phyloP scores from a whole-genome alignment of 2,329 filamentous ascomycete genomes.

The Dactylellina haptotyla region DNA sequence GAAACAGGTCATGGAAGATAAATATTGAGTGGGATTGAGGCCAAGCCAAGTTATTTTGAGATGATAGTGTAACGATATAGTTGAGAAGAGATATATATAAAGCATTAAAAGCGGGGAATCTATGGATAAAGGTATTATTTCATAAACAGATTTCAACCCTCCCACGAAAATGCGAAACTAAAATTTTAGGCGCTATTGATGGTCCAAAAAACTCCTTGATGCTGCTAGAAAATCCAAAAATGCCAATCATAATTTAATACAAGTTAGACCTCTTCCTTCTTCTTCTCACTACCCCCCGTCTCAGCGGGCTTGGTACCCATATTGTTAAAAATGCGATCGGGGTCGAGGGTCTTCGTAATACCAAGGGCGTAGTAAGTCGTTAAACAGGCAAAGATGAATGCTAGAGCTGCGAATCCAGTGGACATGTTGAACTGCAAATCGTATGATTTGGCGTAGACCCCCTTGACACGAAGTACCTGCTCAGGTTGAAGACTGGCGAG shows the following conservation, averaged over 20 bases:
- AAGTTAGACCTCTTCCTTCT: slow-evolving; percentile 16
- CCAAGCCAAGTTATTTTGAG: no score
- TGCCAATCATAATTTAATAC: background rate
- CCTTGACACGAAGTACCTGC: slow-evolving; percentile 17
- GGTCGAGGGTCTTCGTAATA: background rate
- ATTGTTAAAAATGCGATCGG: slow-evolving; percentile 7
- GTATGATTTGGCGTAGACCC: slow-evolving; percentile 45
- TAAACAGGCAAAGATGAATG: slow-evolving; percentile 28
- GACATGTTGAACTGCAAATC: slow-evolving; percentile 51
- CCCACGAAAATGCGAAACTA: no score
- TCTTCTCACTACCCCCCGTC: background rate
- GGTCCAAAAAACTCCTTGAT: background rate
- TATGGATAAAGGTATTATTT: no score
- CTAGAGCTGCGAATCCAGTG: slow-evolving; percentile 38
- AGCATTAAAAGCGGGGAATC: background rate
- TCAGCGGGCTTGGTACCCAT: background rate
- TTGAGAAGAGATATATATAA: background rate
- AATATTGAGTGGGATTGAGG: no score
- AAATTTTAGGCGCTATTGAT: background rate
- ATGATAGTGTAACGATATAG: background rate
- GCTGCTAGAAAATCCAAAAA: background rate
- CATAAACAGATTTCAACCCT: no score
- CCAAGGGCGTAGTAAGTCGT: slow-evolving; percentile 16
- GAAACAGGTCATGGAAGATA: background rate
- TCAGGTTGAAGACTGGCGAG: slow-evolving; percentile 30